Base-by-base conservation (phyloP, 2,329 filamentous ascomycete genomes). In the Pseudogymnoascus destructans region DNA sequence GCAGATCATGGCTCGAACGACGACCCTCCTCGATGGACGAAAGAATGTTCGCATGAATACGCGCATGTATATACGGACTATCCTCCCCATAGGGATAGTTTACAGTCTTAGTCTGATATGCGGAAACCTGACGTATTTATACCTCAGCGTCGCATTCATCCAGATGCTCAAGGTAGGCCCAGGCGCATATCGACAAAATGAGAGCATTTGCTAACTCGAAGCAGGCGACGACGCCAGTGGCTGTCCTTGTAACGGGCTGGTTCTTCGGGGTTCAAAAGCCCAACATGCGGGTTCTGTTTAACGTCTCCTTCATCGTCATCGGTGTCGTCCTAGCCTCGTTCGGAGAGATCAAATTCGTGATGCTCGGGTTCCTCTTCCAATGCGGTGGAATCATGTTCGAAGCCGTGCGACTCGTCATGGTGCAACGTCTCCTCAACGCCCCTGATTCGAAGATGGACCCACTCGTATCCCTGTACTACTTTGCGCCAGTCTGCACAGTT, bases 41-140 rank as follows among this genome's bases (percentile, higher is more conserved):
- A 95, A 96, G 77, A 88, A 86, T 42, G 90, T 97, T 61, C 95
- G 95, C 77, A 97, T 98, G 92, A 97, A 89, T 25, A 89, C 89
- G 65, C 86, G 86, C 63, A 85, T 97, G 67, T 97, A 97, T 73
- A 77, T 97, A 61, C 86, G 90, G 66, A 90, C 91, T 46, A 95
- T 97, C 65, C 85, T 96, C 35, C 92, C 92, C 59, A 96, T 97
- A 68, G 92, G 92, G 64, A 74, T 95, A 70, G 95, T 95, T 77
- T 97, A 96, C 83, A 93, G 87, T 71, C 77, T 96, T 77, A 93
- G 87, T 73, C 80, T 97, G 77, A 96, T 97, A 71, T 96, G 90
- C 74, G 90, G 91, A 70, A 97, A 97, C 77, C 75, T 95, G 74
- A 90, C 92, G 66, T 97, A 97, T 71, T 81, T 96, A 58, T 95